phyloP scores from a whole-genome alignment of 2,329 filamentous ascomycete species.

The Cryphonectria nitschkei region DNA sequence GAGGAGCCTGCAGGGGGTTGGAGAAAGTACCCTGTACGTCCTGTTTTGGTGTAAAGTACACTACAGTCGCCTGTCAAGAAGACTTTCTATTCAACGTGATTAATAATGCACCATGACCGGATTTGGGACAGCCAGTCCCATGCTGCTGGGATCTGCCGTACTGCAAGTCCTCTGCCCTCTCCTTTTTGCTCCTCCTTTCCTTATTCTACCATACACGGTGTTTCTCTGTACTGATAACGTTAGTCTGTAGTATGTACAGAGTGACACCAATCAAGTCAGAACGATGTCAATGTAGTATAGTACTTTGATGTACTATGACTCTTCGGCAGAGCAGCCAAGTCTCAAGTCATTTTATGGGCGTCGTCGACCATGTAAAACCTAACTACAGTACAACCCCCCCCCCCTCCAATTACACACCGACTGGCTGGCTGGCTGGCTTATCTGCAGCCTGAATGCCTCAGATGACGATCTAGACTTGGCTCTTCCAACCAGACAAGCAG shows the following conservation, averaged over 20 bases:
- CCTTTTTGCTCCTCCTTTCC: not conserved
- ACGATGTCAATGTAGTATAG: not conserved
- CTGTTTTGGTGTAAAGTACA: not conserved
- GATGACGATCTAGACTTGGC: not conserved
- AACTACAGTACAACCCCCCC: not conserved
- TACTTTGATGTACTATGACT: not conserved
- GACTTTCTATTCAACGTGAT: not conserved
- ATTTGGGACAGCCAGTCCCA: not conserved
- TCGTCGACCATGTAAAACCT: not conserved
- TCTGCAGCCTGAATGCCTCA: conserved; percentile 1
- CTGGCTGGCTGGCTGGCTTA: not conserved
- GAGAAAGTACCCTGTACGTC: not conserved
- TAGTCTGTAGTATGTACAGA: not conserved
- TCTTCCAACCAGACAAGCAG: not conserved
- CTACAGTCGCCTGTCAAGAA: not conserved
- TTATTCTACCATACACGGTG: not conserved
- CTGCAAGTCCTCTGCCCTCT: not conserved
- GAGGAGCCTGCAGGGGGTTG: not conserved
- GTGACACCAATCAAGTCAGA: not conserved
- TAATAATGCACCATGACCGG: not conserved
- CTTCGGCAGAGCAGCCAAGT: no score
- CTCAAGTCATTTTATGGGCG: not conserved
- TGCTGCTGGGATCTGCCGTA: not conserved
- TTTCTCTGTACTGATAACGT: no score
- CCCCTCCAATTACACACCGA: not conserved